A percentile compares a stretch with the other conserved stretches of the same genome.
Conservation (phyloP, 208 protist genomes). For the Naegleria gruberi region DNA sequence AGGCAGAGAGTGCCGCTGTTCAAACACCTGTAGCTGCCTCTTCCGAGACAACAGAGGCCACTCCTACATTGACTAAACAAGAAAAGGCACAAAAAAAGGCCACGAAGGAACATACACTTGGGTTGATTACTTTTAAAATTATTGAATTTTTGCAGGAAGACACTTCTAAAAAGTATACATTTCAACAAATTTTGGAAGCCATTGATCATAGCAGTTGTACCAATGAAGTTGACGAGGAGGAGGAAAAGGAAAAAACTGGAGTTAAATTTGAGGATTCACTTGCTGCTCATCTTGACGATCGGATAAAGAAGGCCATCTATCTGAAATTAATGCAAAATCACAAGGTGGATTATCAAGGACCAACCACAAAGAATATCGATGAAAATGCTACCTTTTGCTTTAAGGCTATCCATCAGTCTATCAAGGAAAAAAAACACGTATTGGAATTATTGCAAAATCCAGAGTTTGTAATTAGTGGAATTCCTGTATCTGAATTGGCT, state of each 20-base stretch:
- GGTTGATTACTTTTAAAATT: not conserved
- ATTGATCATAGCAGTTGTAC: not conserved
- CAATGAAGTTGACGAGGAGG: not conserved
- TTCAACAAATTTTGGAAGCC: not conserved
- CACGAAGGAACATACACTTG: not conserved
- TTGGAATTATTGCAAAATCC: not conserved
- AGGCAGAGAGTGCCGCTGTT: not conserved
- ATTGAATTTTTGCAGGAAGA: conserved; percentile 1
- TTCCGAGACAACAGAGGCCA: not conserved
- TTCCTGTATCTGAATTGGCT: not conserved
- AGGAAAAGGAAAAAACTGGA: not conserved
- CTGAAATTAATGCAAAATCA: not conserved
- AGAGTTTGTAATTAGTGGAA: conserved; percentile 2
- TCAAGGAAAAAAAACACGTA: not conserved
- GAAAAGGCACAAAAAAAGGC: not conserved
- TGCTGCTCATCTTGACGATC: not conserved
- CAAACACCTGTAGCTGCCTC: not conserved
- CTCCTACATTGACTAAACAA: not conserved
- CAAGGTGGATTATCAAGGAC: not conserved
- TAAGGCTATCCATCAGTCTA: not conserved
- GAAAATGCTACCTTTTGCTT: not conserved
- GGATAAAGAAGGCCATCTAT: not conserved
- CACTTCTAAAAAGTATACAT: not conserved
- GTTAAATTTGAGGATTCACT: not conserved
- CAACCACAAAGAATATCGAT: not conserved